phyloP scores from a whole-genome alignment of 2,329 filamentous ascomycete genomes.

The Plenodomus lindquistii region DNA sequence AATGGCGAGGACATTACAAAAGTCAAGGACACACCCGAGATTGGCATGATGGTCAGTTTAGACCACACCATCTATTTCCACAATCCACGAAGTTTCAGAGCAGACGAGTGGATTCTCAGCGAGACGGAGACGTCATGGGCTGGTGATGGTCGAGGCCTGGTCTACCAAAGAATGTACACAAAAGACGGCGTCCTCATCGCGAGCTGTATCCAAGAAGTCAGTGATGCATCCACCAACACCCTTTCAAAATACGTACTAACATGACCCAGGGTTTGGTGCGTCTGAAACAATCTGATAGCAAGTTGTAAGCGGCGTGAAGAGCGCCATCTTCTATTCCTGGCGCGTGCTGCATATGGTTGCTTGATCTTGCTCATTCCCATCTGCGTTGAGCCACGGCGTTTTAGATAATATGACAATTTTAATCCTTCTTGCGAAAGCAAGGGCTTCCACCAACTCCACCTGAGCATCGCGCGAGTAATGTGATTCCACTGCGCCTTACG shows the following conservation, averaged over 20 bases:
- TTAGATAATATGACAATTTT: neutral
- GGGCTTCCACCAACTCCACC: no score
- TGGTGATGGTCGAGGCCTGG: slow-evolving; percentile 75
- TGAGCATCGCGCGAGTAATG: no score
- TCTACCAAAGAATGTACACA: slow-evolving; percentile 74
- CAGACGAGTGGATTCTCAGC: slow-evolving; percentile 74
- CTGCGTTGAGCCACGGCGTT: neutral
- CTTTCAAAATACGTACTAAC: neutral
- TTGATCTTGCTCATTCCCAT: neutral
- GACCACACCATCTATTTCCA: slow-evolving; percentile 69
- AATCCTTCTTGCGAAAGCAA: neutral
- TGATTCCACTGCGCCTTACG: no score
- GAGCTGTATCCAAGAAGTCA: slow-evolving; percentile 77
- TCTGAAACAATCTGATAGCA: neutral
- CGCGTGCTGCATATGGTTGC: neutral
- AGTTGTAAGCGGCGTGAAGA: neutral
- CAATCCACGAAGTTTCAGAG: slow-evolving; percentile 53
- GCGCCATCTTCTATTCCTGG: neutral
- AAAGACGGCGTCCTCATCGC: slow-evolving; percentile 73
- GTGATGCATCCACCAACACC: slow-evolving; percentile 1
- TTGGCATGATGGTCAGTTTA: slow-evolving; percentile 85
- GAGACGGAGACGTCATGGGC: slow-evolving; percentile 83
- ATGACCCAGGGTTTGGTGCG: neutral
- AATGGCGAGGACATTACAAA: slow-evolving; percentile 52
- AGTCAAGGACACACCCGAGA: slow-evolving; percentile 54